A percentile compares a stretch with the other conserved stretches of the same genome.
Evolutionary conservation across 495 filamentous ascomycete species (phyloP).

Genomic region (Thermothielavioides terrestris): DNA sequence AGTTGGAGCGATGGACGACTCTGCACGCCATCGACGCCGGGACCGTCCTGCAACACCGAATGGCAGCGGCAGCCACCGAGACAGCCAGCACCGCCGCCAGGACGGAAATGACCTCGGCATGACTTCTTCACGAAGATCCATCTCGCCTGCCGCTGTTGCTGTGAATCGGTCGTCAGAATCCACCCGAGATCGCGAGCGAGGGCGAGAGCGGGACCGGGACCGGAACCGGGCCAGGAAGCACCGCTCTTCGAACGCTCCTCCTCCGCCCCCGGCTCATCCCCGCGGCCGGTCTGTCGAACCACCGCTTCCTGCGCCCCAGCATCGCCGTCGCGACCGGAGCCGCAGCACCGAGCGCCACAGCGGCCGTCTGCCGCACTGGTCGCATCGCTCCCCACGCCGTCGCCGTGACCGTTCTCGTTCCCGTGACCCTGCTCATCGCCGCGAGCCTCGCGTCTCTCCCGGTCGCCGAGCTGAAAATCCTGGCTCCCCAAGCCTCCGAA

Average conservation of each 20-base stretch:
- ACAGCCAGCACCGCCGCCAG: constrained; percentile 20
- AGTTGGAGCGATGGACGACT: constrained; percentile 28
- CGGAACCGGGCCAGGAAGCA: constrained; percentile 3
- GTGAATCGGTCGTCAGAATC: constrained; percentile 22
- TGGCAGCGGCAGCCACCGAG: constrained; percentile 23
- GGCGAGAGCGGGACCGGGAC: constrained; percentile 10
- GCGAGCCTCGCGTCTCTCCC: constrained; percentile 23
- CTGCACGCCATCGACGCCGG: constrained; percentile 22
- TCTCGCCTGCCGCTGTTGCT: constrained; percentile 24
- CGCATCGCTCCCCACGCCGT: constrained; percentile 19
- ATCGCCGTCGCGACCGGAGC: constrained; percentile 18
- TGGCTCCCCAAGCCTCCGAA: constrained; percentile 18
- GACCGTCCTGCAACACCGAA: constrained; percentile 28
- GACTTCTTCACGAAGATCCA: constrained; percentile 29
- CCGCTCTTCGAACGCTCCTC: constrained; percentile 5
- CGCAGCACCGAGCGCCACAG: constrained; percentile 29
- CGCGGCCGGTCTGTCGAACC: constrained; percentile 6
- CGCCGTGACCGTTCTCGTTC: constrained; percentile 28
- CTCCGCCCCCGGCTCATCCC: constrained; percentile 3
- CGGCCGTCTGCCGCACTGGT: constrained; percentile 18
- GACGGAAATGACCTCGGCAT: constrained; percentile 29
- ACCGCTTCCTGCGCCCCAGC: constrained; percentile 11
- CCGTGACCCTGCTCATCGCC: constrained; percentile 25
- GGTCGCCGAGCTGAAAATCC: constrained; percentile 18
- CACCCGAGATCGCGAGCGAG: constrained; percentile 18